Base-by-base conservation (phyloP, 1,139 yeast species). In the Yamadazyma triangularis region DNA sequence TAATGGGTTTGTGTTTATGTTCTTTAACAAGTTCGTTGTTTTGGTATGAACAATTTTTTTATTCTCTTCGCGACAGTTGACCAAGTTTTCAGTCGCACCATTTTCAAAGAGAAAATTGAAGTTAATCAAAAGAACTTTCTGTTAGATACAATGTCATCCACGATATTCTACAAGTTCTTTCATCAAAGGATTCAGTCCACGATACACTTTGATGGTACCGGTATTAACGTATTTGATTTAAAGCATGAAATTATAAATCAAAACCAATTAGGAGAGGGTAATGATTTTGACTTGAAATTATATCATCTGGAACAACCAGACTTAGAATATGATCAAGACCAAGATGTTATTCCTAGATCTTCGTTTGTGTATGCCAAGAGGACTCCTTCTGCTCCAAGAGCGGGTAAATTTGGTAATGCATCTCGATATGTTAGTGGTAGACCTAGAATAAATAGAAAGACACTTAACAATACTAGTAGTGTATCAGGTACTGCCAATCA, bases 91-190 rank as follows among this genome's bases (percentile, higher is more conserved):
- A n/a, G n/a, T n/a, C n/a, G n/a, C n/a, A n/a, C n/a, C n/a, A n/a
- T n/a, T n/a, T n/a, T n/a, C n/a, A n/a, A n/a, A n/a, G n/a, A n/a
- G n/a, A n/a, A n/a, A n/a, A n/a, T n/a, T n/a, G n/a, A n/a, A n/a
- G n/a, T n/a, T n/a, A n/a, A n/a, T n/a, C n/a, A n/a, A n/a, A n/a
- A n/a, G n/a, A n/a, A n/a, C n/a, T n/a, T n/a, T n/a, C n/a, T n/a
- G n/a, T n/a, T n/a, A n/a, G n/a, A n/a, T n/a, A n/a, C n/a, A n/a
- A 91, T 91, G 97, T 82, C 95, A 12, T 86, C 95, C 14, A 86
- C 89, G 8, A 84, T 91, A 16, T 91, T 87, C 54, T 91, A 91
- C 55, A 74, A 79, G 54, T 91, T 91, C 58, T 66, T 79, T 41
- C 93, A 95, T 26, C 96, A 89, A 54, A 83, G 79, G 54, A 80